Percentiles rank a stretch among this genome's conserved stretches.
Evolutionary conservation across 1,139 yeast species (phyloP).

Genomic region (Wickerhamiella pararugosa): DNA sequence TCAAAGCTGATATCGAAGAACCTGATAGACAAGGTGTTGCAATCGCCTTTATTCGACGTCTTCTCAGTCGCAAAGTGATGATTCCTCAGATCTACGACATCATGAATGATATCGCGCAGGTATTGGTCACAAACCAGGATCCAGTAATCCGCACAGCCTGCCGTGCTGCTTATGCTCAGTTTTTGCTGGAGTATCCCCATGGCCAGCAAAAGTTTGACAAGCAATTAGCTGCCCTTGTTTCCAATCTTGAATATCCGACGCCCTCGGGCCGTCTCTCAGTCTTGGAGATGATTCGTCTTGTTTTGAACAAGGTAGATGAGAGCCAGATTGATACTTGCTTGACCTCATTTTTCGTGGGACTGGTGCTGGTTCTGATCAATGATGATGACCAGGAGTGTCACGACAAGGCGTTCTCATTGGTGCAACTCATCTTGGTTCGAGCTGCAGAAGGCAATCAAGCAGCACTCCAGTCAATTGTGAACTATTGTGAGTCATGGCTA

Average conservation of each 20-base stretch:
- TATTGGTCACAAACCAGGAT: constrained; percentile 84
- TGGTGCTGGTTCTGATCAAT: constrained; percentile 61
- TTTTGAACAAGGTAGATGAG: constrained; percentile 51
- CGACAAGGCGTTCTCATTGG: constrained; percentile 61
- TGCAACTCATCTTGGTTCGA: constrained; percentile 41
- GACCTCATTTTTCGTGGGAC: constrained; percentile 68
- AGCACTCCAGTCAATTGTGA: constrained; percentile 32
- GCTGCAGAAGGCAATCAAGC: constrained; percentile 30
- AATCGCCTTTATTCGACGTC: constrained; percentile 64
- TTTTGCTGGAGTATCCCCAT: constrained; percentile 89
- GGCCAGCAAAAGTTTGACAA: constrained; percentile 74
- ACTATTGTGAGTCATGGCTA: constrained; percentile 57
- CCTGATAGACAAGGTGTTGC: constrained; percentile 84
- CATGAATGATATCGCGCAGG: constrained; percentile 65
- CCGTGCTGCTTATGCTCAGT: constrained; percentile 69
- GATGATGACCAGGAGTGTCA: constrained; percentile 76
- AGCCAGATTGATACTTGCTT: constrained; percentile 46
- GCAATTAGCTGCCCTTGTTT: constrained; percentile 70
- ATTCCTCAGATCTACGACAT: constrained; percentile 84
- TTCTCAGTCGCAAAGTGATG: constrained; percentile 56
- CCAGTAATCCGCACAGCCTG: constrained; percentile 75
- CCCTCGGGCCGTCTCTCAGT: constrained; percentile 81
- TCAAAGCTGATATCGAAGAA: constrained; percentile 82
- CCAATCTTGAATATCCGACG: constrained; percentile 72
- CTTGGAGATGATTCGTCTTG: constrained; percentile 65